Conservation (phyloP, 371 early-diverging fungal species). For the Encephalitozoon romaleae region DNA sequence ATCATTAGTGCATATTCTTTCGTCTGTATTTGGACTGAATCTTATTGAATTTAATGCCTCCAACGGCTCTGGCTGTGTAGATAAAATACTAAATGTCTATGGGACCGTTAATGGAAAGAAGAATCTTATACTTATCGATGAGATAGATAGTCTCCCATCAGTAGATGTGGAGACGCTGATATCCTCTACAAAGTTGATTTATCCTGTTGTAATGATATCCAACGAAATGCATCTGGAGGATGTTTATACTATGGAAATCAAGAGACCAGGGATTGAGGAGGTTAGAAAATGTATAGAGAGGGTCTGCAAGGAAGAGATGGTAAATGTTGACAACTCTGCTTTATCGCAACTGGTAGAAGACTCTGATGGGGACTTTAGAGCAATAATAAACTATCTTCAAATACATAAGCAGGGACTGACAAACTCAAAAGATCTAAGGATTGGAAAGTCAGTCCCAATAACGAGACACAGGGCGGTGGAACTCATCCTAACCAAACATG, state of each 20-base stretch:
- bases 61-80: neutral
- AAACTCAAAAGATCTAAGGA: neutral
- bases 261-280: neutral
- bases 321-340: neutral
- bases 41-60: conserved; percentile 61
- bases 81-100: neutral
- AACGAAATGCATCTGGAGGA: neutral
- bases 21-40: conserved; percentile 50
- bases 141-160: neutral
- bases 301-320: neutral
- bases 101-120: neutral
- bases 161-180: neutral
- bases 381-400: conserved; percentile 1
- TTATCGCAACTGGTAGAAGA: neutral
- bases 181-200: neutral
- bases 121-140: conserved; percentile 13
- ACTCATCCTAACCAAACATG: neutral
- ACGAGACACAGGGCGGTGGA: neutral
- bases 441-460: neutral
- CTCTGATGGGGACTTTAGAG: neutral
- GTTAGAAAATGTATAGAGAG: neutral
- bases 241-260: neutral
- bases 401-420: neutral
- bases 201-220: neutral
- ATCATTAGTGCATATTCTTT: conserved; percentile 79